A percentile compares a stretch with the other conserved stretches of the same genome.
Conservation (phyloP, 2,329 filamentous ascomycete genomes). For the Colletotrichum chrysophilum region DNA sequence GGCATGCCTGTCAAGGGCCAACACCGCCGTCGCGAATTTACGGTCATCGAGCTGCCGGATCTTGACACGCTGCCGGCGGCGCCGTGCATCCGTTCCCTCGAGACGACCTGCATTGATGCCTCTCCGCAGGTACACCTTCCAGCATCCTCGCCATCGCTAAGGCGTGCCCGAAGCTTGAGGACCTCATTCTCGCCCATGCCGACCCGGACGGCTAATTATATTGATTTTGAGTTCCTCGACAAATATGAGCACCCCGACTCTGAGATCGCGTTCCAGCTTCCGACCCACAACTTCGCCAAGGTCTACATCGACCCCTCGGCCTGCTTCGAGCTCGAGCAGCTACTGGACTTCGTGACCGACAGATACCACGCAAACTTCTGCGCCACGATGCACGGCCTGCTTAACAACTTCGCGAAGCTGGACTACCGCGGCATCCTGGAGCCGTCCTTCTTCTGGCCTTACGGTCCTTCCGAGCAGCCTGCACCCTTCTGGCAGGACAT, state of each 20-base stretch:
- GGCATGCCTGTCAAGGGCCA: background rate
- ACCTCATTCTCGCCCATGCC: background rate
- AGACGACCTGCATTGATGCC: background rate
- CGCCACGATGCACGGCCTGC: background rate
- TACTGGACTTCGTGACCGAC: background rate
- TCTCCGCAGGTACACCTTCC: background rate
- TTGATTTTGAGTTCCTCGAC: background rate
- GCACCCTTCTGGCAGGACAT: background rate
- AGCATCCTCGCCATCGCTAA: background rate
- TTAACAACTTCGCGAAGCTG: background rate
- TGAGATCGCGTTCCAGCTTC: background rate
- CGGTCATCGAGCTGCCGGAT: background rate
- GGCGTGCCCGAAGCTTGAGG: background rate
- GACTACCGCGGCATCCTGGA: background rate
- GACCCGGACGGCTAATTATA: background rate
- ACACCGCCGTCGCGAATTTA: background rate
- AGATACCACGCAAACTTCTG: background rate
- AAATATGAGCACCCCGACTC: background rate
- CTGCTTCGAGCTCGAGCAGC: background rate
- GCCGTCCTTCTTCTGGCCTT: background rate
- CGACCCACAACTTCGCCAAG: background rate
- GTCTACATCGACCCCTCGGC: background rate
- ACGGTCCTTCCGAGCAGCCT: background rate
- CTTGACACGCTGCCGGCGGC: background rate
- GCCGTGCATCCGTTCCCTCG: background rate